A percentile compares a stretch with the other conserved stretches of the same genome.
phyloP scores from a whole-genome alignment of 2,329 filamentous ascomycete genomes.

The Monosporascus sp. region DNA sequence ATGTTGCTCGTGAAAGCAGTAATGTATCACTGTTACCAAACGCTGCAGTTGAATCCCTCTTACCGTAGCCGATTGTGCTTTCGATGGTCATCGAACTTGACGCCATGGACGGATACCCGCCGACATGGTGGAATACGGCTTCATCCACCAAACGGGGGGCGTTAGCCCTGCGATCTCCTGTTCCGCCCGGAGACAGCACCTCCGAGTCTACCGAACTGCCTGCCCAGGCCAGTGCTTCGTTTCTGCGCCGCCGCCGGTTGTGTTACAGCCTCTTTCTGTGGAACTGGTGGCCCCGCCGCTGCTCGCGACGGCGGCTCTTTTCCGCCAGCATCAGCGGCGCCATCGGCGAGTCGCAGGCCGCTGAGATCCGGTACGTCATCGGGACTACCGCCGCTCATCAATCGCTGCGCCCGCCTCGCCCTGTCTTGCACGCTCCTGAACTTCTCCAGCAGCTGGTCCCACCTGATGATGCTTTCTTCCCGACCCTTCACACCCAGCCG shows the following conservation, averaged over 20 bases:
- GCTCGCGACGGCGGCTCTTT: conserved; percentile 31
- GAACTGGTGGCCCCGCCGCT: conserved; percentile 33
- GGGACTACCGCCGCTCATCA: conserved; percentile 45
- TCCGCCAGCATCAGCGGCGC: conserved; percentile 23
- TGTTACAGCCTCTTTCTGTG: conserved; percentile 45
- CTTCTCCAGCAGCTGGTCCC: conserved; percentile 90
- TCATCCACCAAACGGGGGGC: not conserved
- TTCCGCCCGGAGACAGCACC: conserved; percentile 64
- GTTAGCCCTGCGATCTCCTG: conserved; percentile 43
- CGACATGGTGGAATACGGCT: no score
- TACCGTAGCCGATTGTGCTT: no score
- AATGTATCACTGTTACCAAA: no score
- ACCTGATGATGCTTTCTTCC: conserved; percentile 81
- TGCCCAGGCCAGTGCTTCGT: conserved; percentile 58
- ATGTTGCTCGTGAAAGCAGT: no score
- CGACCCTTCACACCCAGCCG: conserved; percentile 64
- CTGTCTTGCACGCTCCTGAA: conserved; percentile 89
- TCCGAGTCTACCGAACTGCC: conserved; percentile 64
- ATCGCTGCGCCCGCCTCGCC: conserved; percentile 65
- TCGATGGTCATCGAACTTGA: no score
- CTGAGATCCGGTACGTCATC: conserved; percentile 43
- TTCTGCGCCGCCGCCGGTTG: conserved; percentile 47
- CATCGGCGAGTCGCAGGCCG: conserved; percentile 38
- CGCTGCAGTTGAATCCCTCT: no score
- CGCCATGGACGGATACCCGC: no score